Conservation (phyloP, 176 grass and related monocot species). For the Phyllostachys edulis region DNA sequence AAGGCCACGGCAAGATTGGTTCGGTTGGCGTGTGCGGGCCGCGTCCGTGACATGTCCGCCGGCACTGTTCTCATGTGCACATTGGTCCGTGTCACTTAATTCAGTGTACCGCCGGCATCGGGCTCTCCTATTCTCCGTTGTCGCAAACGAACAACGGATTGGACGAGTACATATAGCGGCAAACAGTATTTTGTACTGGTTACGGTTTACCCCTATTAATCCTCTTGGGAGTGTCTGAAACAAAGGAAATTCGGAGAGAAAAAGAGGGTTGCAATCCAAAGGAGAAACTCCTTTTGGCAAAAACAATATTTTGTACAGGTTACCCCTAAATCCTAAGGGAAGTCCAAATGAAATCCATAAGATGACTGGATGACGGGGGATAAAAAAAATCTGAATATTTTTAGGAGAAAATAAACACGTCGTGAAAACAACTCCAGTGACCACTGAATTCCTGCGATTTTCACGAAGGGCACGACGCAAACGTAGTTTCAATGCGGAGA, state of each 20-base stretch:
- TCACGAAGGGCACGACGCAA: background rate
- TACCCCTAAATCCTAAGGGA: background rate
- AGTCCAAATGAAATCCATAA: no score
- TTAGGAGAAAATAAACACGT: background rate
- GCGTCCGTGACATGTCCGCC: constrained; percentile 8
- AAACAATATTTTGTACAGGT: no score
- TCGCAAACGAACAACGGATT: background rate
- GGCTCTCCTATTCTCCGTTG: background rate
- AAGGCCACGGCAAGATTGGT: background rate
- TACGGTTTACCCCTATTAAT: no score
- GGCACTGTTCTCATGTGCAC: constrained; percentile 2
- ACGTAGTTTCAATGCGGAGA: background rate
- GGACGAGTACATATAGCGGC: background rate
- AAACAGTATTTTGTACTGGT: background rate
- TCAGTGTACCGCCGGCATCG: background rate
- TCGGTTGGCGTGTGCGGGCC: constrained; percentile 32
- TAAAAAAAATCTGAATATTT: background rate
- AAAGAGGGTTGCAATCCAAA: no score
- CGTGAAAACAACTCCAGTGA: background rate
- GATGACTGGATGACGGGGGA: background rate
- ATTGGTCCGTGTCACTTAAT: background rate
- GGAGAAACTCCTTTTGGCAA: background rate
- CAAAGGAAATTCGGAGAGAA: background rate
- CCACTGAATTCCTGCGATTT: background rate
- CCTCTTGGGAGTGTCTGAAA: background rate